These are phyloP conservation scores for Bruguiera hainesii DNA, from an alignment of 441 rosid genomes.

Conservation along the genomic window DNA sequence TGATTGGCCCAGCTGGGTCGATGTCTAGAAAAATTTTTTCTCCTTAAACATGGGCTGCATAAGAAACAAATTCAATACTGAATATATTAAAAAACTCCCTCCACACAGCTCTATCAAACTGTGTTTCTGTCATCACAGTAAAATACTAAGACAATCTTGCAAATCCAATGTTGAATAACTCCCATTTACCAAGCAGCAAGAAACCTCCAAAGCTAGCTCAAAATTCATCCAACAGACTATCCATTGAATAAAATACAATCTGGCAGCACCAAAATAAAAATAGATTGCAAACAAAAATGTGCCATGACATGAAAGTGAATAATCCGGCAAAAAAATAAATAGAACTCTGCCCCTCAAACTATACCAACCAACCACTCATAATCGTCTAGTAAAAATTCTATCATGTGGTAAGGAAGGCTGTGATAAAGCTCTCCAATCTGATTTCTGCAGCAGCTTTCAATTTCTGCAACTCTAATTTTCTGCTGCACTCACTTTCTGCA, in stretches of 20 bases:
- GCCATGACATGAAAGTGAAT: too few species aligned
- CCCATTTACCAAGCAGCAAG: neutral
- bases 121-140: neutral
- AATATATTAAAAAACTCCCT: too few species aligned
- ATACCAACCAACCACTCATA: constrained; percentile 86
- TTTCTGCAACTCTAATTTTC: too few species aligned
- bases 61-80: too few species aligned
- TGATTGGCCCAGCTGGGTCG: too few species aligned
- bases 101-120: too few species aligned
- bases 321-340: too few species aligned
- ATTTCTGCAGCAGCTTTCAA: constrained; percentile 30
- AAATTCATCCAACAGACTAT: neutral
- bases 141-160: neutral
- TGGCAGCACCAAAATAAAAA: neutral
- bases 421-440: constrained; percentile 86
- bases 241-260: neutral
- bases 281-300: too few species aligned
- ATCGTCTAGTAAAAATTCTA: constrained; percentile 76
- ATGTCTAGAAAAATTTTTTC: too few species aligned
- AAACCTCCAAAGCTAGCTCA: neutral
- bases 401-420: constrained; percentile 89
- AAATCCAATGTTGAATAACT: neutral
- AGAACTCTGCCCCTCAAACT: constrained; percentile 1
- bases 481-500: too few species aligned
- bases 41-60: too few species aligned